These are phyloP conservation scores for Wickerhamiella shivajii DNA, from an alignment of 805 yeast species.

Conservation along the genomic window DNA sequence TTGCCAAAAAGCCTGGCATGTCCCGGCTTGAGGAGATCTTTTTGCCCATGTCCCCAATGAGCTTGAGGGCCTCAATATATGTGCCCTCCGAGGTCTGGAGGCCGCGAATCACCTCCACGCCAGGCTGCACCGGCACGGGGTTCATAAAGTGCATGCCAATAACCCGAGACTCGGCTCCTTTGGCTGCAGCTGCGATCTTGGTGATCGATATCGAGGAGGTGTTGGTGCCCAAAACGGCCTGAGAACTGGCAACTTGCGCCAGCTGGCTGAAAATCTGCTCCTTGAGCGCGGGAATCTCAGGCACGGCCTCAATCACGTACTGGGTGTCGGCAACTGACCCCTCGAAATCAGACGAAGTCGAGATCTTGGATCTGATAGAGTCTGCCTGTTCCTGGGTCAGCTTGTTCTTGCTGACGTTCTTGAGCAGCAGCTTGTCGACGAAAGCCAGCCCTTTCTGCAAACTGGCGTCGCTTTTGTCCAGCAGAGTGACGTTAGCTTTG, in stretches of 20 bases:
- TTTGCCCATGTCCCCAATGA: constrained; percentile 26
- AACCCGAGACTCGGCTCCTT: constrained; percentile 28
- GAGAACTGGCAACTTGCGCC: constrained; percentile 20
- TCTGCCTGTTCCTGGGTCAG: constrained; percentile 23
- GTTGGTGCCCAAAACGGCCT: constrained; percentile 28
- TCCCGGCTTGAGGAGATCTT: constrained; percentile 27
- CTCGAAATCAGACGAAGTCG: constrained; percentile 17
- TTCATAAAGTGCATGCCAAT: constrained; percentile 32
- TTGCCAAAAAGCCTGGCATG: constrained; percentile 32
- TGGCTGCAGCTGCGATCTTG: constrained; percentile 31
- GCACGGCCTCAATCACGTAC: constrained; percentile 31
- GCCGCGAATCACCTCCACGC: constrained; percentile 30
- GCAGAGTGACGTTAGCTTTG: constrained; percentile 24
- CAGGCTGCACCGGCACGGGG: constrained; percentile 33
- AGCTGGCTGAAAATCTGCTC: constrained; percentile 24
- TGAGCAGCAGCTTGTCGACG: constrained; percentile 26
- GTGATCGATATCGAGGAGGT: constrained; percentile 32
- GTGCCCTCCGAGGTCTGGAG: constrained; percentile 29
- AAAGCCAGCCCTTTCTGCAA: constrained; percentile 24
- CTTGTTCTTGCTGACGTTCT: constrained; percentile 26
- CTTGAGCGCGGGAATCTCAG: constrained; percentile 28
- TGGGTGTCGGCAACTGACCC: constrained; percentile 23
- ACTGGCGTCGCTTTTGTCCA: constrained; percentile 24
- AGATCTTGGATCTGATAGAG: constrained; percentile 20
- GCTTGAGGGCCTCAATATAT: constrained; percentile 21